These are phyloP conservation scores for Penicillium macrosclerotiorum DNA, from an alignment of 495 filamentous ascomycete species.

Conservation along the genomic window DNA sequence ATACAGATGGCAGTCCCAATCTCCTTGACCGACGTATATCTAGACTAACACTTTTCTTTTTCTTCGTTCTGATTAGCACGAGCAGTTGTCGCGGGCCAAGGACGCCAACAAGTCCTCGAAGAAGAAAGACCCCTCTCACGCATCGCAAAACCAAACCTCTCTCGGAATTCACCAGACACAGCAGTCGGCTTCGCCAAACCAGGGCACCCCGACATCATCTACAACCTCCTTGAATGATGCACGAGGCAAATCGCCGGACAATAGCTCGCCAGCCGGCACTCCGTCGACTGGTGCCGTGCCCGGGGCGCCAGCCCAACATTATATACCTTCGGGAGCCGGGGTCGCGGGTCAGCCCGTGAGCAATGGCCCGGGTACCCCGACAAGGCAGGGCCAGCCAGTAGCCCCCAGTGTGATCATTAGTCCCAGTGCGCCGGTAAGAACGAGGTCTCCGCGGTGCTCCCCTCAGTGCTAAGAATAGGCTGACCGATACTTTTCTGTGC, in stretches of 20 bases:
- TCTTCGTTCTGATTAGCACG: conserved; percentile 49
- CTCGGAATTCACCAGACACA: conserved; percentile 48
- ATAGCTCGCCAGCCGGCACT: conserved; percentile 47
- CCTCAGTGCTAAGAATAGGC: not conserved
- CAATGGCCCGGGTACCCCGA: conserved; percentile 67
- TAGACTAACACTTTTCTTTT: conserved; percentile 34
- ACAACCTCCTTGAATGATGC: conserved; percentile 81
- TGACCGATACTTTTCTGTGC: conserved; percentile 22
- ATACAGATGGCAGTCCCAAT: conserved; percentile 7
- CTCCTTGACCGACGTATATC: conserved; percentile 8
- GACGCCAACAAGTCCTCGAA: conserved; percentile 91
- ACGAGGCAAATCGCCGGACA: conserved; percentile 76
- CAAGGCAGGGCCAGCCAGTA: conserved; percentile 61
- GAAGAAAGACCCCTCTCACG: conserved; percentile 81
- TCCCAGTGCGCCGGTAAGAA: conserved; percentile 86
- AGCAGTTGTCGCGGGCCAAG: conserved; percentile 94
- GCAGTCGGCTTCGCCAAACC: conserved; percentile 60
- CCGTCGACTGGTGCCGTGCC: conserved; percentile 18
- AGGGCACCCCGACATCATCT: conserved; percentile 78
- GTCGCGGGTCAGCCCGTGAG: conserved; percentile 38
- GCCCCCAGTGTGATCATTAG: conserved; percentile 94
- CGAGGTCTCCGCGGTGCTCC: not conserved
- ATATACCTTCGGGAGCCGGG: conserved; percentile 31
- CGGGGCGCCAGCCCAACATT: conserved; percentile 38
- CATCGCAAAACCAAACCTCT: conserved; percentile 54